Base-by-base conservation (phyloP, 2,329 filamentous ascomycete genomes). In the Plenodomus lindquistii region DNA sequence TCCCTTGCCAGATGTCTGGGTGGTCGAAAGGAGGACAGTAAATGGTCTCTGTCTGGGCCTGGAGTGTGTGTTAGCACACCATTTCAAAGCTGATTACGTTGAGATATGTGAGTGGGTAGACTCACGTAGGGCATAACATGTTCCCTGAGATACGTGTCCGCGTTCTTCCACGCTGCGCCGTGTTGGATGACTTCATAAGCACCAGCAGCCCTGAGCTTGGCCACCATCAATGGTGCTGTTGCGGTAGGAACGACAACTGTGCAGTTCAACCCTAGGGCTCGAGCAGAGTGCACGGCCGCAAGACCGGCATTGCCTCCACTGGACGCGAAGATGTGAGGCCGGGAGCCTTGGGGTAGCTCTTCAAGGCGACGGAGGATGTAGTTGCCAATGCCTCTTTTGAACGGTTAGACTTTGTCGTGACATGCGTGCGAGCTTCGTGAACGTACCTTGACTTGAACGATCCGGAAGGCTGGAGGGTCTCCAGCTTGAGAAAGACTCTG, bases 301-400 rank as follows among this genome's bases (percentile, higher is more conserved):
- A 96, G 82, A 1, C 91, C 91, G 2, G 91, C 91, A 66, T 96
- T 96, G 48, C 91, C 91, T 49, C 89, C 90, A 2, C 85, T 89
- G 11, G 86, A 88, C 65, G 83, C 87, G 76, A 89, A 94, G 79
- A 94, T 93, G 75, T 89, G 88, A 2, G 59, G 59, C 36, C 62
- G 46, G n/a, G 57, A 54, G 48, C 55, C 56, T 37, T 54, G 29
- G 57, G 52, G 75, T 60, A 55, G 71, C 65, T 67, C 65, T 46
- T 73, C 70, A 16, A 77, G 73, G 42, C 69, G 65, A 56, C 78
- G 76, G 43, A 85, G 78, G 68, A 91, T 85, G 67, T 88, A 81
- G 70, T 88, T 83, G 41, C 89, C 88, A 52, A 93, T 83, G 22
- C 87, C 89, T 57, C 65, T 68, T 41, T 40, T 13, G 20, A 10